Conservation (phyloP, 768 basidiomycete species). For the Lactarius sp. region DNA sequence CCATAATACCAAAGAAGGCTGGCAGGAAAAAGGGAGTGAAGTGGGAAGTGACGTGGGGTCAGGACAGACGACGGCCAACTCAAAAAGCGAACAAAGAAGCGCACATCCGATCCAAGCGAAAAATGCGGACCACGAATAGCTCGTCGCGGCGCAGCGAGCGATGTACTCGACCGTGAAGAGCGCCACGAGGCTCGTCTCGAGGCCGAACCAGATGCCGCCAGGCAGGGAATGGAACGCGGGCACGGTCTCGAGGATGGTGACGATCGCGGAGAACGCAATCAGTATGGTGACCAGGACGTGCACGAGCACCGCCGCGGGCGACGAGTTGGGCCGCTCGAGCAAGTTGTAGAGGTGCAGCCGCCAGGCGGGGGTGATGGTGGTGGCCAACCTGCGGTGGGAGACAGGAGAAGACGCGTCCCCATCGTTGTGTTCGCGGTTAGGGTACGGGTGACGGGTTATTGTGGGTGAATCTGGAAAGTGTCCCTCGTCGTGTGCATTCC, state of each 20-base stretch:
- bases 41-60: not conserved
- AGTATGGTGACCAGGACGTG: conserved; percentile 66
- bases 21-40: conserved; percentile 9
- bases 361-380: conserved; percentile 39
- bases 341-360: conserved; percentile 63
- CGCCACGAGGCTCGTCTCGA: conserved; percentile 80
- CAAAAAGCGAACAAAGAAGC: conserved; percentile 23
- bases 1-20: conserved; percentile 85
- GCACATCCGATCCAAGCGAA: conserved; percentile 66
- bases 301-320: conserved; percentile 66
- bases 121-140: conserved; percentile 54
- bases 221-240: conserved; percentile 68
- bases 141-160: conserved; percentile 71
- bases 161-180: conserved; percentile 86
- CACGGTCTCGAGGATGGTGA: conserved; percentile 77
- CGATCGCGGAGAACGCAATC: conserved; percentile 68
- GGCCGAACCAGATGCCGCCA: conserved; percentile 74
- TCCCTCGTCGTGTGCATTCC: not conserved
- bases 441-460: not conserved
- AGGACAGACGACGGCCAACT: no score
- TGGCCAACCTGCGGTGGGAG: not conserved
- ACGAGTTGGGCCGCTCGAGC: conserved; percentile 77
- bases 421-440: no score
- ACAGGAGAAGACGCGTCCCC: not conserved
- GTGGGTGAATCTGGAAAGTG: conserved; percentile 8